These are phyloP conservation scores for Vanrija humicola DNA, from an alignment of 1,284 basidiomycete species.

Conservation along the genomic window DNA sequence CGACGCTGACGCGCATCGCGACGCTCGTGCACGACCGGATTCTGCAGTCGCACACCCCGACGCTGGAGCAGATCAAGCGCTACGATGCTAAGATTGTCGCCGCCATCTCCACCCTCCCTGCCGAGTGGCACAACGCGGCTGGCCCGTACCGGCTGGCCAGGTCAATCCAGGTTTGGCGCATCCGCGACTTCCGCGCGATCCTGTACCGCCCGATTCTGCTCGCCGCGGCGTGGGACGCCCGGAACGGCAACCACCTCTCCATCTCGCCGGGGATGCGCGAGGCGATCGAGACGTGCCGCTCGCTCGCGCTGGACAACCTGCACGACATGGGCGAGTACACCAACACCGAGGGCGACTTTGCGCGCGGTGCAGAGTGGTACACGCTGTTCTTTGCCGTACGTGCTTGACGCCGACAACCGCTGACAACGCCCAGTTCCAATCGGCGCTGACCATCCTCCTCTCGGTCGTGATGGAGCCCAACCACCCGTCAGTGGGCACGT, in stretches of 20 bases:
- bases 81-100: background rate
- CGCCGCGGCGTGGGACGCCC: slow-evolving; percentile 23
- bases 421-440: slow-evolving; percentile 11
- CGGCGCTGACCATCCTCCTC: slow-evolving; percentile 16
- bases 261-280: slow-evolving; percentile 6
- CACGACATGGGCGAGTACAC: slow-evolving; percentile 14
- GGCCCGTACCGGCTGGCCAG: slow-evolving; percentile 2
- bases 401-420: too few relatives aligned
- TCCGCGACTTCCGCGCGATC: slow-evolving; percentile 22
- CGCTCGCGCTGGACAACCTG: slow-evolving; percentile 19
- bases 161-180: slow-evolving; percentile 18
- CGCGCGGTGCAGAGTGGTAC: slow-evolving; percentile 19
- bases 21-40: slow-evolving; percentile 17
- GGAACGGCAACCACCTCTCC: background rate
- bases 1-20: slow-evolving; percentile 18
- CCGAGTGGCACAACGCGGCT: background rate
- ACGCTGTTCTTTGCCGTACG: slow-evolving; percentile 17
- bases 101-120: slow-evolving; percentile 4
- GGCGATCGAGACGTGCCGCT: slow-evolving; percentile 19
- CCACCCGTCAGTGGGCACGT: slow-evolving; percentile 1
- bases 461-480: slow-evolving; percentile 20
- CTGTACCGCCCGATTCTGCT: slow-evolving; percentile 27
- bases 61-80: slow-evolving; percentile 14
- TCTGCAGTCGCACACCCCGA: slow-evolving; percentile 16
- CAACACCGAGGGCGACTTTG: background rate